These are phyloP conservation scores for Elasticomyces elasticus DNA, from an alignment of 495 filamentous ascomycete species.

Conservation along the genomic window DNA sequence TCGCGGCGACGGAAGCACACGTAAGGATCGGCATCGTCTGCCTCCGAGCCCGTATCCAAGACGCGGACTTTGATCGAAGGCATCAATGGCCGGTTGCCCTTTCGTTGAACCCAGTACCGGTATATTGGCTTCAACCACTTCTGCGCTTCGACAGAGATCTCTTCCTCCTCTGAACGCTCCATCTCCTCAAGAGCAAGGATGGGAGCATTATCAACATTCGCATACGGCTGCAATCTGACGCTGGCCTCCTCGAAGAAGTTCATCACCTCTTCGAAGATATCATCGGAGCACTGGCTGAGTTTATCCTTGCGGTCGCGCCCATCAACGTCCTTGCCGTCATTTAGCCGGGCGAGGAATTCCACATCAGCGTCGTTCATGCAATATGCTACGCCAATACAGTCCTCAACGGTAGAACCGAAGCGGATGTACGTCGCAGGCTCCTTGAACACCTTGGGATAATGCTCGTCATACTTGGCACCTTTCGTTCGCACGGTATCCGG, in stretches of 20 bases:
- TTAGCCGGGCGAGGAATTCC: conserved; percentile 71
- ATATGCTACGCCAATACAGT: conserved; percentile 77
- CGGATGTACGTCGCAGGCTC: conserved; percentile 90
- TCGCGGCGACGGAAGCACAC: conserved; percentile 97
- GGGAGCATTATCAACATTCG: conserved; percentile 73
- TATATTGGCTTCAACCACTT: conserved; percentile 78
- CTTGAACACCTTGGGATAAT: conserved; percentile 69
- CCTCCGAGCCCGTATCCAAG: conserved; percentile 83
- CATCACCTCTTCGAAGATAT: conserved; percentile 91
- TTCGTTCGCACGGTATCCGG: conserved; percentile 63
- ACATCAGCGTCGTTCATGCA: conserved; percentile 88
- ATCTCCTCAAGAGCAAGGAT: conserved; percentile 73
- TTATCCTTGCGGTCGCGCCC: conserved; percentile 37
- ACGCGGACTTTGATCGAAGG: conserved; percentile 54
- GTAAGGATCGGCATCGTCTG: conserved; percentile 91
- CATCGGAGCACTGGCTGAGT: conserved; percentile 61
- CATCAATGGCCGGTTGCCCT: conserved; percentile 59
- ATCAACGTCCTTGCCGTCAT: conserved; percentile 45
- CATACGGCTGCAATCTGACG: conserved; percentile 70
- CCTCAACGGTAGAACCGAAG: conserved; percentile 95
- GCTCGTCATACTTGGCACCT: conserved; percentile 69
- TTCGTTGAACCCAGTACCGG: conserved; percentile 72
- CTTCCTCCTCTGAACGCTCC: conserved; percentile 63
- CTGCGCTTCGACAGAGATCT: conserved; percentile 54
- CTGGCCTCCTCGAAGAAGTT: conserved; percentile 86